These are phyloP conservation scores for Dendrobium chrysotoxum DNA, from an alignment of 106 monocot species.

Conservation along the genomic window DNA sequence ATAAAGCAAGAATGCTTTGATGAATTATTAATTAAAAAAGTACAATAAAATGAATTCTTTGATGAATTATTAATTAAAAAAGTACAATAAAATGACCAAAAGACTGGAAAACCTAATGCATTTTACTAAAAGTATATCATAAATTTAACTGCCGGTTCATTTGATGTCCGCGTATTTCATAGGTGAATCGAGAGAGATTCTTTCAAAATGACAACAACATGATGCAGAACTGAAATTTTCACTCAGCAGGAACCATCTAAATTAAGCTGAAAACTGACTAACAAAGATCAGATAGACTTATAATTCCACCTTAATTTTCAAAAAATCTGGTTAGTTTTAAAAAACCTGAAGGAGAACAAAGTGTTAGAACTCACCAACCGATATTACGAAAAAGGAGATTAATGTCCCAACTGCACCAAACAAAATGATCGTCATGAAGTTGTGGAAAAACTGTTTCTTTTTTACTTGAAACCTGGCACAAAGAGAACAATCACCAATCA, in stretches of 20 bases:
- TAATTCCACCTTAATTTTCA: not conserved
- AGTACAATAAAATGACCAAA: not conserved
- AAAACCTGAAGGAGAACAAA: not conserved
- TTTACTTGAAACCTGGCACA: constrained; percentile 91
- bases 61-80: not conserved
- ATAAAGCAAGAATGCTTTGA: not conserved
- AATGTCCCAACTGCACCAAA: constrained; percentile 91
- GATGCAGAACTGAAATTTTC: not conserved
- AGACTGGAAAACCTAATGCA: not conserved
- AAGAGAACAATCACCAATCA: not conserved
- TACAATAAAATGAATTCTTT: not conserved
- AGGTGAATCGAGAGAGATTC: not conserved
- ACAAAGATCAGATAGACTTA: not conserved
- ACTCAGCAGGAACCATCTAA: not conserved
- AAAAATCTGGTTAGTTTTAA: not conserved
- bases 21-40: not conserved
- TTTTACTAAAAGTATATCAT: not conserved
- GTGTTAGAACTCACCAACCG: constrained; percentile 39
- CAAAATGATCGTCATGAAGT: constrained; percentile 88
- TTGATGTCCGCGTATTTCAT: not conserved
- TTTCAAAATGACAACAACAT: not conserved
- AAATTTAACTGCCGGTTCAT: not conserved
- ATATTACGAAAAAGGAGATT: constrained; percentile 77
- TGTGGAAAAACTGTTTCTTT: constrained; percentile 97
- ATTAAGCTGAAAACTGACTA: not conserved